Conservation (phyloP, 1,284 basidiomycete genomes). For the Microbotryum violaceum region DNA sequence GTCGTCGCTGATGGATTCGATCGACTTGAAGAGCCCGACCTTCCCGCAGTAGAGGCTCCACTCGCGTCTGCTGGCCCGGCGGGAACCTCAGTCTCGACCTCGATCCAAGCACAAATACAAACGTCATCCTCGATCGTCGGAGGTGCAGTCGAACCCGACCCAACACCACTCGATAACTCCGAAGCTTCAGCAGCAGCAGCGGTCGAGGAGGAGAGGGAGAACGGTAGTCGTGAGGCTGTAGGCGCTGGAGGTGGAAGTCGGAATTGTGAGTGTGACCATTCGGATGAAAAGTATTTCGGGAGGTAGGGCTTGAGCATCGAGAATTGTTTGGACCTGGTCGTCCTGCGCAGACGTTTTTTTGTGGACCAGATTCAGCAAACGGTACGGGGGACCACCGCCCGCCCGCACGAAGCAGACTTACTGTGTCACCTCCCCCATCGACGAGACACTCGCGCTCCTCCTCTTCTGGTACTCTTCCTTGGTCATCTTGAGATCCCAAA, state of each 20-base stretch:
- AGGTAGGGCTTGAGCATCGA: constrained; percentile 45
- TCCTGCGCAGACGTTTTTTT: not conserved
- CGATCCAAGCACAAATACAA: constrained; percentile 32
- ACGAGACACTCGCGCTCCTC: not conserved
- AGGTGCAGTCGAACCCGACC: not conserved
- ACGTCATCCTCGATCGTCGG: constrained; percentile 34
- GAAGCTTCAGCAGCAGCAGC: not conserved
- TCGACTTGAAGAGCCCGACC: not conserved
- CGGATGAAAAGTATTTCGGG: constrained; percentile 85
- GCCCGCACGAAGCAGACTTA: constrained; percentile 9
- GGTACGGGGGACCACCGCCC: not conserved
- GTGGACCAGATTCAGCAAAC: not conserved
- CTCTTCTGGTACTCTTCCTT: constrained; percentile 23
- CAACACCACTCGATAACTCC: not conserved
- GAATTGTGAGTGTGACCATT: constrained; percentile 90
- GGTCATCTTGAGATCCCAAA: constrained; percentile 61
- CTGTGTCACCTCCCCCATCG: constrained; percentile 16
- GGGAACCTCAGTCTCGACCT: constrained; percentile 9
- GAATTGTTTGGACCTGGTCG: constrained; percentile 28
- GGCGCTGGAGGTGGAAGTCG: constrained; percentile 59
- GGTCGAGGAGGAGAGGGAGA: constrained; percentile 12
- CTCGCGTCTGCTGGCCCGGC: not conserved
- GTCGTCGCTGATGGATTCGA: not conserved
- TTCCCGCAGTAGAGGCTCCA: not conserved
- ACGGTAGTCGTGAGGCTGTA: constrained; percentile 34